Conservation (phyloP, 2,329 filamentous ascomycete genomes). For the Zymoseptoria crescenta region DNA sequence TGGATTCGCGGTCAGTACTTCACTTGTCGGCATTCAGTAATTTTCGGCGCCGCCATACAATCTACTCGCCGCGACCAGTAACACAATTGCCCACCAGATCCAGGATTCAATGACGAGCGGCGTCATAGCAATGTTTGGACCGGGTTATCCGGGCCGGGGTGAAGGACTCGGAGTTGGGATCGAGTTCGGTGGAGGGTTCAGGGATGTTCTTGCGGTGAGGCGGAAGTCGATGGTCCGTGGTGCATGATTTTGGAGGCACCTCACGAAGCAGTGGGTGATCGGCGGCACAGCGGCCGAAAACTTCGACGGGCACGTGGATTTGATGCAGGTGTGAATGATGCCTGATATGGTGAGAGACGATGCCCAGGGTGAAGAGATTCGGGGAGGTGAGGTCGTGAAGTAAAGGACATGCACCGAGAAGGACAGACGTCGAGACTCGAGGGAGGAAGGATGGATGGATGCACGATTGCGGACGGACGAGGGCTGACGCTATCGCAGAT, state of each 20-base stretch:
- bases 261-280: background rate
- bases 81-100: constrained; percentile 40
- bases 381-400: background rate
- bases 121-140: constrained; percentile 19
- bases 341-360: background rate
- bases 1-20: constrained; percentile 14
- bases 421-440: background rate
- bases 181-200: background rate
- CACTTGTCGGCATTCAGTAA: background rate
- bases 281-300: background rate
- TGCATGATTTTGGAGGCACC: background rate
- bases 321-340: background rate
- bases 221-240: background rate
- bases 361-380: background rate
- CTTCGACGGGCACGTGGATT: background rate
- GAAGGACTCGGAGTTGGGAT: background rate
- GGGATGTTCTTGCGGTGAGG: constrained; percentile 14
- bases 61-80: constrained; percentile 34
- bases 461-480: too few species aligned
- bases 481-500: too few species aligned
- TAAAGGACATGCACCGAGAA: background rate
- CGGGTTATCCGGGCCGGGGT: background rate
- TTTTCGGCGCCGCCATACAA: constrained; percentile 29
- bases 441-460: background rate
- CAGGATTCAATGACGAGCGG: constrained; percentile 38